Percentiles rank a stretch among this genome's conserved stretches.
Conservation (phyloP, 257 asterid genomes). For the Lantana camara region DNA sequence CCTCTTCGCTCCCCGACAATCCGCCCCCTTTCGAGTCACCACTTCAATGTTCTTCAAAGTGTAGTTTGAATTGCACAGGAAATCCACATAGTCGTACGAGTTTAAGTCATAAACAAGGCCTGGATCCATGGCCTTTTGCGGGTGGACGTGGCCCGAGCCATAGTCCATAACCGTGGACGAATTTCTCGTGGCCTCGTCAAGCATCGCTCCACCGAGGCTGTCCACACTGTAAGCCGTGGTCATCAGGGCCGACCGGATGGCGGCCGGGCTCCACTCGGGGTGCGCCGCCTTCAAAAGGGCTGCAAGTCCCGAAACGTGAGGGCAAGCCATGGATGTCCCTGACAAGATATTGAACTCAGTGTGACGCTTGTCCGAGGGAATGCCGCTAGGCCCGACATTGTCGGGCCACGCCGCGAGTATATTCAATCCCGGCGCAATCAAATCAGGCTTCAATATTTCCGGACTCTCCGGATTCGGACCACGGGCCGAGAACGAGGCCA, state of each 20-base stretch:
- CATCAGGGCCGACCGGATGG: conserved; percentile 86
- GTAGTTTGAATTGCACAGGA: conserved; percentile 80
- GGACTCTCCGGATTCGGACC: conserved; percentile 90
- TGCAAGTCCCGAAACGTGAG: conserved; percentile 83
- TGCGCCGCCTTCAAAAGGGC: conserved; percentile 90
- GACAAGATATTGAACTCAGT: conserved; percentile 83
- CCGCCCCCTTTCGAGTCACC: conserved; percentile 51
- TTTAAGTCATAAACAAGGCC: conserved; percentile 73
- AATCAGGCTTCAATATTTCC: conserved; percentile 81
- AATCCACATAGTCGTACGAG: conserved; percentile 71
- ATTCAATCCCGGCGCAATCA: conserved; percentile 88
- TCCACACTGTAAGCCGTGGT: conserved; percentile 81
- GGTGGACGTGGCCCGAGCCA: conserved; percentile 91
- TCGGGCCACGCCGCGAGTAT: conserved; percentile 95
- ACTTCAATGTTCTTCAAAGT: conserved; percentile 55
- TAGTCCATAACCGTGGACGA: conserved; percentile 78
- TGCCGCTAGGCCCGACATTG: conserved; percentile 66
- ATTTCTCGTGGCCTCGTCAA: conserved; percentile 79
- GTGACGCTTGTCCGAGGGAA: conserved; percentile 61
- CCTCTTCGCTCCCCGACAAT: conserved; percentile 67
- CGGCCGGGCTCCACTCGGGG: conserved; percentile 93
- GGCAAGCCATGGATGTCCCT: conserved; percentile 95
- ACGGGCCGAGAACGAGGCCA: conserved; percentile 83
- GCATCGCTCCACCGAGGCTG: conserved; percentile 61
- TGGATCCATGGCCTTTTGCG: conserved; percentile 87